Base-by-base conservation (phyloP, 768 basidiomycete species). In the Boletus subcaerulescens region DNA sequence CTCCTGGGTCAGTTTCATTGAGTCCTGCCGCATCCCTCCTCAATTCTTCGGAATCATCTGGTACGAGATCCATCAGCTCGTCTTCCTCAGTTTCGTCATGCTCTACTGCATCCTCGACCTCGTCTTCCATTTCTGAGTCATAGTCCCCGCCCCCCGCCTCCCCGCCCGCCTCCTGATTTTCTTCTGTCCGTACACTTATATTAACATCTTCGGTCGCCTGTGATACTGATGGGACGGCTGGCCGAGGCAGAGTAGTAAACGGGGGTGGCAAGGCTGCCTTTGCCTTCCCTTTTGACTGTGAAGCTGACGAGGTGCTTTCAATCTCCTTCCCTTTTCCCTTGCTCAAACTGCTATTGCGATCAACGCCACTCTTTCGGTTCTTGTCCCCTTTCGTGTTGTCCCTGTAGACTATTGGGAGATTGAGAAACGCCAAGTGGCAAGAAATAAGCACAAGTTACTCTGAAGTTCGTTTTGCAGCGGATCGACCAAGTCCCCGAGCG, bases 401-500 rank as follows among this genome's bases (percentile, higher is more conserved):
- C 53, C 87, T 84, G 58, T 86, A 90, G 20, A 82, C 89, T 90
- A 60, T 15, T 3, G 2, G 48, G 5, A 20, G 11, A 11, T n/a
- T 56, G 35, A 56, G 53, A 24, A 29, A 53, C 26, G 11, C 15
- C 8, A 38, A 29, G 26, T 15, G 14, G 29, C 15, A 33, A 56
- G n/a, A 38, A 53, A 11, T 26, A 35, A 36, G 12, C 36, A 14
- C 32, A 18, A 22, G n/a, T 58, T 53, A 86, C 91, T 72, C 54
- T 79, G 73, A 12, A 93, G 78, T 65, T 93, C 90, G 0, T 64
- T 71, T 57, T 87, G 83, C 5, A 91, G 75, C 41, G 74, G 73
- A 33, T 82, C 80, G 0, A 84, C 80, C 41, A 91, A 73, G 64
- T 91, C 89, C 3, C 82, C 81, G 53, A 93, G 85, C 59, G 91